These are phyloP conservation scores for Arthrobotrys entomopaga DNA, from an alignment of 2,329 filamentous ascomycete genomes.

Conservation along the genomic window DNA sequence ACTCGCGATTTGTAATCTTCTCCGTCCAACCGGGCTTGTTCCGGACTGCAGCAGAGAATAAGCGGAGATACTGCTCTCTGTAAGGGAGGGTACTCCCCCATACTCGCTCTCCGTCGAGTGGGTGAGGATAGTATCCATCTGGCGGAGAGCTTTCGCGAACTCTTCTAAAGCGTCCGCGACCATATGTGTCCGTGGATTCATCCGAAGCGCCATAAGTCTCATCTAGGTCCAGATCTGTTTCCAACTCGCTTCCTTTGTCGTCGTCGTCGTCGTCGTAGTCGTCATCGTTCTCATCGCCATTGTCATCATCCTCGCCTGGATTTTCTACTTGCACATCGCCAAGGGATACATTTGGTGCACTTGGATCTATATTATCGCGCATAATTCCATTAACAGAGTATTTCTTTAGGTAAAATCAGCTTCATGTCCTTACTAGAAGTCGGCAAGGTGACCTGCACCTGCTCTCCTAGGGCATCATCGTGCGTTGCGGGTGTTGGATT, in stretches of 20 bases:
- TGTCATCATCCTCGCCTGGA: not conserved
- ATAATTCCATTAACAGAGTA: too few species aligned
- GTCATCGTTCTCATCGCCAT: not conserved
- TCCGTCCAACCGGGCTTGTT: slow-evolving; percentile 46
- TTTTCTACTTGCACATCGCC: not conserved
- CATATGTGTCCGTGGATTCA: not conserved
- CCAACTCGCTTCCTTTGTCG: not conserved
- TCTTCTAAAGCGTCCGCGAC: not conserved
- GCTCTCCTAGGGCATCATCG: not conserved
- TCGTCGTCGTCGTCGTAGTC: not conserved
- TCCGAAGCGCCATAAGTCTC: not conserved
- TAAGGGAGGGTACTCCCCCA: slow-evolving; percentile 15
- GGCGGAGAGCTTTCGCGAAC: slow-evolving; percentile 6
- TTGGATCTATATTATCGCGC: too few species aligned
- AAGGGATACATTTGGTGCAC: too few species aligned
- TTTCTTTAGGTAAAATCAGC: too few species aligned
- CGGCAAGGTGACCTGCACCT: not conserved
- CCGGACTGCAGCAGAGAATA: slow-evolving; percentile 35
- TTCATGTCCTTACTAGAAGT: not conserved
- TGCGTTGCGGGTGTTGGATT: not conserved
- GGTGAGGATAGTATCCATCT: slow-evolving; percentile 22
- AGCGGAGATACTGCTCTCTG: slow-evolving; percentile 35
- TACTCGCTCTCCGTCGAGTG: slow-evolving; percentile 14
- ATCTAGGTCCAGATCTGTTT: too few species aligned
- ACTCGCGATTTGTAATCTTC: slow-evolving; percentile 27